Percentiles rank a stretch among this genome's conserved stretches.
Evolutionary conservation across 257 asterid species (phyloP).

Genomic region (Mitragyna speciosa): DNA sequence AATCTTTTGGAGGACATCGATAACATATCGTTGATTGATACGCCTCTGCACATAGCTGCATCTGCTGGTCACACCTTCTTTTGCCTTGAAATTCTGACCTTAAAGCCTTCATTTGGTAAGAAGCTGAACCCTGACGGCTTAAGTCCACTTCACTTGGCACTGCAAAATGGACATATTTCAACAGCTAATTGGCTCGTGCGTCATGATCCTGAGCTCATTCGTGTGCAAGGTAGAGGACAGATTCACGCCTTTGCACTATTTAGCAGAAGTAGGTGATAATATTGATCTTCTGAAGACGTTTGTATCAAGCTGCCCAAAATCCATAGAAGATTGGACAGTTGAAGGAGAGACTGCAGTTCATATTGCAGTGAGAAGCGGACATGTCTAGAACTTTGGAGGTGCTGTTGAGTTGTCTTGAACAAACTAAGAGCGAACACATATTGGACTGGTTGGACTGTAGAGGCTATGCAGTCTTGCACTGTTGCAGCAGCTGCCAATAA

Average conservation of each 20-base stretch:
- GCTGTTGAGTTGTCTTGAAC: conserved; percentile 18
- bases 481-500: conserved; percentile 18
- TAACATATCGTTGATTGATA: neutral
- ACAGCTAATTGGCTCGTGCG: conserved; percentile 13
- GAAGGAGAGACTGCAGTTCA: conserved; percentile 16
- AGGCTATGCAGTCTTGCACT: conserved; percentile 19
- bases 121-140: conserved; percentile 10
- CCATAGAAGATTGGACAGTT: conserved; percentile 13
- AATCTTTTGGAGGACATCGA: neutral
- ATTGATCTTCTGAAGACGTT: conserved; percentile 13
- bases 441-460: conserved; percentile 1
- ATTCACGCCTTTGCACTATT: conserved; percentile 16
- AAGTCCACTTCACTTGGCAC: conserved; percentile 18
- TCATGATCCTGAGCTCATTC: conserved; percentile 9
- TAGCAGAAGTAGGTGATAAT: conserved; percentile 3
- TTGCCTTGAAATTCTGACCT: conserved; percentile 18
- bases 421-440: conserved; percentile 8
- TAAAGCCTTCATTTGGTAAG: conserved; percentile 15
- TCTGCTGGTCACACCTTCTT: neutral
- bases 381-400: conserved; percentile 9
- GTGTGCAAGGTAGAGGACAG: conserved; percentile 12
- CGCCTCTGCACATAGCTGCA: too few species aligned
- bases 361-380: conserved; percentile 13
- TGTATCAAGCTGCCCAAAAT: conserved; percentile 12
- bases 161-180: neutral